A percentile compares a stretch with the other conserved stretches of the same genome.
Conservation (phyloP, 2,329 filamentous ascomycete genomes). For the Paraphaeosphaeria sporulosa region DNA sequence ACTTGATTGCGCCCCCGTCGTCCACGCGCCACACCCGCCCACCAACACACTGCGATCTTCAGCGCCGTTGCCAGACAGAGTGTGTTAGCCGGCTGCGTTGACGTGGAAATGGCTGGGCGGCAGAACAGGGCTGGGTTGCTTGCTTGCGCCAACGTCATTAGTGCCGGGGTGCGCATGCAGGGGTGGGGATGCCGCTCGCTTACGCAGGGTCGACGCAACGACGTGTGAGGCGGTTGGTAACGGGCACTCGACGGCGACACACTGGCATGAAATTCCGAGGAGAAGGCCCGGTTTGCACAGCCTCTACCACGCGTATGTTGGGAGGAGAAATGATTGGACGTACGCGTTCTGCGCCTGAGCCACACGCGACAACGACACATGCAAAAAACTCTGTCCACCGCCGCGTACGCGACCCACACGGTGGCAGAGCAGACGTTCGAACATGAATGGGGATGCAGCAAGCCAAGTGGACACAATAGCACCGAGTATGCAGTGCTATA, state of each 20-base stretch:
- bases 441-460: not conserved
- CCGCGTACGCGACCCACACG: slow-evolving; percentile 4
- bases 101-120: slow-evolving; percentile 14
- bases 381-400: not conserved
- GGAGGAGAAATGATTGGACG: not conserved
- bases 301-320: slow-evolving; percentile 7
- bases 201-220: slow-evolving; percentile 4
- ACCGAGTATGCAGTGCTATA: not conserved
- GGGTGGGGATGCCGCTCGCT: slow-evolving; percentile 6
- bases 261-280: not conserved
- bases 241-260: not conserved
- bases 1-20: slow-evolving; percentile 28
- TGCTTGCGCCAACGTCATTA: slow-evolving; percentile 16
- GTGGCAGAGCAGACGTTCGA: not conserved
- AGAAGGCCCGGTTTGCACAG: slow-evolving; percentile 6
- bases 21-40: not conserved
- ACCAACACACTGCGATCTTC: slow-evolving; percentile 8
- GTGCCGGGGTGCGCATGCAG: slow-evolving; percentile 5
- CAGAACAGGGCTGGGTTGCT: slow-evolving; percentile 7
- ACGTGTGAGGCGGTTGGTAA: not conserved
- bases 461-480: not conserved
- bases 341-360: not conserved
- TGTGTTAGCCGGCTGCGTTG: slow-evolving; percentile 7
- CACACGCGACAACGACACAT: not conserved
- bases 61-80: slow-evolving; percentile 2